Evolutionary conservation across 768 basidiomycete genomes (phyloP), one percentile per base, ranked within the genome.

Genomic region (Kwoniella sp.): DNA sequence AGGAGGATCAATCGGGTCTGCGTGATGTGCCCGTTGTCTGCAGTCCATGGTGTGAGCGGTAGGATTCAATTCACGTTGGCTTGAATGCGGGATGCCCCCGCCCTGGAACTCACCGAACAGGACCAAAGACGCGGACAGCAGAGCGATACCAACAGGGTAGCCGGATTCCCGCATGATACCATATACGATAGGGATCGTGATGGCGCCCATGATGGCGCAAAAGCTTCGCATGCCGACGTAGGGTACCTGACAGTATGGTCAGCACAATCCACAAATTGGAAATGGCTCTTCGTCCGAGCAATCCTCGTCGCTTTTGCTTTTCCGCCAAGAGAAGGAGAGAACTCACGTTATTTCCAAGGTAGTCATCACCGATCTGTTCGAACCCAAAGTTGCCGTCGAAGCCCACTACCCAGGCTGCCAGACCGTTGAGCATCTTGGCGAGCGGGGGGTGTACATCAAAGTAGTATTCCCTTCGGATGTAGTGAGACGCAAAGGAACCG

Each of bases 361-460:
- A 98, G 69, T 83, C 88, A 73, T 98, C 93, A 22, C 92, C 95
- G 57, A 99, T 98, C 65, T 84, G 85, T 54, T 95, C 88, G 78
- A 99, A 99, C 25, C 83, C 80, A 76, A 96, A 99, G 44, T 85
- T 79, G 33, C 95, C 95, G 62, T 96, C 87, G 68, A 92, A 98
- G 9, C 93, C 95, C 26, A 91, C 88, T 51, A 92, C 87, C 89
- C 89, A 98, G 57, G 90, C 95, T 25, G 88, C 88, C 28, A 95
- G 80, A 34, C 85, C 95, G 67, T 93, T 89, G 22, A 99, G 79
- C 55, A 99, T 81, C 73, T 99, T 99, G 34, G 95, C 92, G 45
- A 98, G 82, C 2, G 95, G 95, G 31, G 95, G 95, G 67, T 99
- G 95, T 7, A 99, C 93, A 72, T 99, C 95, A 78, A 99, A 99